Evolutionary conservation across 208 protist genomes (phyloP).

Genomic region (Perkinsela sp.): DNA sequence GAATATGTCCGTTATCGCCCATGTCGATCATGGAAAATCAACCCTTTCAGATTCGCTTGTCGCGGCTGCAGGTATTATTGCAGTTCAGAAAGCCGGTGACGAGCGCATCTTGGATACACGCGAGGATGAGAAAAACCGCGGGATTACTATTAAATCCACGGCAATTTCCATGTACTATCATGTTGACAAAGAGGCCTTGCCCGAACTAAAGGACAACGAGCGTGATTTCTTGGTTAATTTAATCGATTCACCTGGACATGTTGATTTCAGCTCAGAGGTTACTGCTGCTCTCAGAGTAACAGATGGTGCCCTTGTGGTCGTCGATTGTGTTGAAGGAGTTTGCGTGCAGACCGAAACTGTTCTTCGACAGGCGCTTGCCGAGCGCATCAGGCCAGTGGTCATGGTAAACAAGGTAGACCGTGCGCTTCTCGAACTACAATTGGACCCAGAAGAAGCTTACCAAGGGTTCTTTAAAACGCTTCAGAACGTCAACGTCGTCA

Average conservation of each 20-base stretch:
- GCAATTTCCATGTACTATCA: slow-evolving; percentile 92
- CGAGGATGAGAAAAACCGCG: slow-evolving; percentile 70
- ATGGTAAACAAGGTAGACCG: slow-evolving; percentile 92
- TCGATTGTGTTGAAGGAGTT: slow-evolving; percentile 95
- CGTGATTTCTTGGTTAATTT: slow-evolving; percentile 80
- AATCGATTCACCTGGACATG: slow-evolving; percentile 72
- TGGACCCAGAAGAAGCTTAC: slow-evolving; percentile 35
- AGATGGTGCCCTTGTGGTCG: slow-evolving; percentile 95
- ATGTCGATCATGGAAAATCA: slow-evolving; percentile 38
- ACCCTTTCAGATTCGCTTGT: slow-evolving; percentile 89
- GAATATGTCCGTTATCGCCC: slow-evolving; percentile 42
- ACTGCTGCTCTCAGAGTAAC: slow-evolving; percentile 95
- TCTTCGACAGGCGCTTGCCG: slow-evolving; percentile 63
- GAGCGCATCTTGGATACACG: slow-evolving; percentile 33
- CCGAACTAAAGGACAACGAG: slow-evolving; percentile 10
- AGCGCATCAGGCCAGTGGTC: slow-evolving; percentile 92
- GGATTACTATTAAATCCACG: slow-evolving; percentile 99
- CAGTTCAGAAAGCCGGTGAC: slow-evolving; percentile 31
- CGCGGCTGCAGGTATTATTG: slow-evolving; percentile 77
- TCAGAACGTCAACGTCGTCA: slow-evolving; percentile 55
- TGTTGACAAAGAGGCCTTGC: slow-evolving; percentile 32
- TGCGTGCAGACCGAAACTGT: slow-evolving; percentile 98
- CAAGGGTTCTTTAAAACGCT: slow-evolving; percentile 35
- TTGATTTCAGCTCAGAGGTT: slow-evolving; percentile 97
- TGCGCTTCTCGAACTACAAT: not conserved